Conservation (phyloP, 306 rosid genomes). For the Leucaena leucocephala region DNA sequence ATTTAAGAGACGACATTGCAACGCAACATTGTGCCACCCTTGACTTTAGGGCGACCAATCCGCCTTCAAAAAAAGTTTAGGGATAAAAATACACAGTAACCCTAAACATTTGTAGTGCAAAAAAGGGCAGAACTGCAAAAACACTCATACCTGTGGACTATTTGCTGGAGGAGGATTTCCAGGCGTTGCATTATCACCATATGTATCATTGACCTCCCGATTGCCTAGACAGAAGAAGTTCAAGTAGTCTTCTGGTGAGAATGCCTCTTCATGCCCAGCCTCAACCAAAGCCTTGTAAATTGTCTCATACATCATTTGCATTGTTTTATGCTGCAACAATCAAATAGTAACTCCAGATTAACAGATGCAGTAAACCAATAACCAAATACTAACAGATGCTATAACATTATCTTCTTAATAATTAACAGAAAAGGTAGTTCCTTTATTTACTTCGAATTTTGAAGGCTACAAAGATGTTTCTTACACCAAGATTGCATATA, state of each 20-base stretch:
- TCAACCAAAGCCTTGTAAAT: constrained; percentile 85
- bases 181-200: constrained; percentile 39
- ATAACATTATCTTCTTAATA: background rate
- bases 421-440: background rate
- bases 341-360: background rate
- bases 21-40: background rate
- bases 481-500: background rate
- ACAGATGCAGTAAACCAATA: no score
- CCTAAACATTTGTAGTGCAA: background rate
- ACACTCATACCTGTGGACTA: constrained; percentile 73
- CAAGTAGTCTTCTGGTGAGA: constrained; percentile 89
- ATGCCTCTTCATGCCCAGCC: constrained; percentile 78
- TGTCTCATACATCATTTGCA: constrained; percentile 99
- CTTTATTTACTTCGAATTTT: background rate
- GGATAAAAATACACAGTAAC: background rate
- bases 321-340: constrained; percentile 77
- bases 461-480: background rate
- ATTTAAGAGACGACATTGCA: no score
- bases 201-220: constrained; percentile 68
- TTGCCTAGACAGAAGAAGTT: constrained; percentile 97
- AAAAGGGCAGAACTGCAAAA: constrained; percentile 13
- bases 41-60: background rate
- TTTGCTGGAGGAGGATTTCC: constrained; percentile 70
- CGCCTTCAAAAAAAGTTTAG: background rate
- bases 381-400: background rate